A percentile compares a stretch with the other conserved stretches of the same genome.
These are phyloP conservation scores for Thermothelomyces thermophilus DNA, from an alignment of 2,329 filamentous ascomycete genomes.

Conservation along the genomic window DNA sequence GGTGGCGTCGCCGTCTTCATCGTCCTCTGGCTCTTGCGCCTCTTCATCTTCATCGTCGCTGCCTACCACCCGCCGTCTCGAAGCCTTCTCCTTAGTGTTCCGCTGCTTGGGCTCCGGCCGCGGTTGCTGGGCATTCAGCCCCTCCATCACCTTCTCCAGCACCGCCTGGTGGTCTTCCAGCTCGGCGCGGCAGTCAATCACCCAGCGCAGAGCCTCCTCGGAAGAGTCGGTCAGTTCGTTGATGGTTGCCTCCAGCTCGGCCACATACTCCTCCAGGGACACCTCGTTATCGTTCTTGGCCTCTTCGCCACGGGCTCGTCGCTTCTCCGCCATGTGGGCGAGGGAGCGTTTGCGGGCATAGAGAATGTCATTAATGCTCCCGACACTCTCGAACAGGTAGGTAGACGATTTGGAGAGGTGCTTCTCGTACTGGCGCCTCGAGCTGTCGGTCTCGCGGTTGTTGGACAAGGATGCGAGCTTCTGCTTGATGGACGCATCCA, in stretches of 20 bases:
- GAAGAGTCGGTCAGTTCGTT: constrained; percentile 38
- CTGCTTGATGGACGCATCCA: constrained; percentile 30
- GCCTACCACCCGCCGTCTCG: constrained; percentile 6
- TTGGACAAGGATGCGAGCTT: constrained; percentile 35
- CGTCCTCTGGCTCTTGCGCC: constrained; percentile 19
- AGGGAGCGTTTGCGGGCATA: constrained; percentile 31
- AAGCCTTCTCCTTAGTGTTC: constrained; percentile 15
- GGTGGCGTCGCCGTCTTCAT: constrained; percentile 25
- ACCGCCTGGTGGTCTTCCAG: constrained; percentile 43
- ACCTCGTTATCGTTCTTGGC: constrained; percentile 20
- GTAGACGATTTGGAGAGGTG: constrained; percentile 41
- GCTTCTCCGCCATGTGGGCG: constrained; percentile 29
- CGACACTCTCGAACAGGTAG: constrained; percentile 40
- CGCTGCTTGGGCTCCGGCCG: constrained; percentile 17
- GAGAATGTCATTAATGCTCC: constrained; percentile 42
- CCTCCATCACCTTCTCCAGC: constrained; percentile 32
- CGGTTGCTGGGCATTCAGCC: constrained; percentile 23
- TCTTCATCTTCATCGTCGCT: constrained; percentile 14
- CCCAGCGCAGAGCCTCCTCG: constrained; percentile 41
- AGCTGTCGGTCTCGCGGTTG: constrained; percentile 31
- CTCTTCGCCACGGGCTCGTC: constrained; percentile 27
- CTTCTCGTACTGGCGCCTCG: constrained; percentile 35
- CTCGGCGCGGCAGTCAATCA: constrained; percentile 44
- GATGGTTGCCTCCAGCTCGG: constrained; percentile 34
- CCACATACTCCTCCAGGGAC: constrained; percentile 34